These are phyloP conservation scores for Pyrrhoderma lamaoense DNA, from an alignment of 1,284 basidiomycete genomes.

Conservation along the genomic window DNA sequence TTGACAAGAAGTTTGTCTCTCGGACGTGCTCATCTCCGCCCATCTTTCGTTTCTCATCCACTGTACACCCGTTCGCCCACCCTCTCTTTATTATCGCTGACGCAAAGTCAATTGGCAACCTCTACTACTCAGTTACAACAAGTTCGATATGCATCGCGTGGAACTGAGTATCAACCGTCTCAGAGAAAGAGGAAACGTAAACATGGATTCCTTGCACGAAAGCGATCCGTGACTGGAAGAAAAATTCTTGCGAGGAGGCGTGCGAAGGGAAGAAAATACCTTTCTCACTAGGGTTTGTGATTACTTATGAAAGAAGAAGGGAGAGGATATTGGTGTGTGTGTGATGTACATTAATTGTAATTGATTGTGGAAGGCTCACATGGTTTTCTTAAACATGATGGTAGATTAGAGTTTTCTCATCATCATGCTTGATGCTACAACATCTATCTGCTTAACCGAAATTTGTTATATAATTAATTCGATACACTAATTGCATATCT, in stretches of 20 bases:
- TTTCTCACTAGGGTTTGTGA: constrained; percentile 38
- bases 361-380: too few relatives aligned
- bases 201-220: constrained; percentile 77
- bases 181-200: constrained; percentile 84
- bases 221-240: constrained; percentile 53
- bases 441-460: too few relatives aligned
- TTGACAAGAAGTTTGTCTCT: neutral
- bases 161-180: constrained; percentile 82
- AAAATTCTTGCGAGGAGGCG: constrained; percentile 54
- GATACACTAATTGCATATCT: too few relatives aligned
- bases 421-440: too few relatives aligned
- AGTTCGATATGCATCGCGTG: constrained; percentile 44
- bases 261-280: constrained; percentile 52
- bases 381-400: too few relatives aligned
- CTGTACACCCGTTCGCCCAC: constrained; percentile 8
- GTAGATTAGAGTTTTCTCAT: too few relatives aligned
- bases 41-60: constrained; percentile 12
- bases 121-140: constrained; percentile 31
- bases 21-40: constrained; percentile 10
- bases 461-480: too few relatives aligned
- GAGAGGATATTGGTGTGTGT: too few relatives aligned
- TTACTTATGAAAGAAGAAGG: too few relatives aligned
- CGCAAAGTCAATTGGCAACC: too few relatives aligned
- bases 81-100: constrained; percentile 2
- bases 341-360: too few relatives aligned